phyloP scores from a whole-genome alignment of 345 rosid genomes.

The Salix purpurea region DNA sequence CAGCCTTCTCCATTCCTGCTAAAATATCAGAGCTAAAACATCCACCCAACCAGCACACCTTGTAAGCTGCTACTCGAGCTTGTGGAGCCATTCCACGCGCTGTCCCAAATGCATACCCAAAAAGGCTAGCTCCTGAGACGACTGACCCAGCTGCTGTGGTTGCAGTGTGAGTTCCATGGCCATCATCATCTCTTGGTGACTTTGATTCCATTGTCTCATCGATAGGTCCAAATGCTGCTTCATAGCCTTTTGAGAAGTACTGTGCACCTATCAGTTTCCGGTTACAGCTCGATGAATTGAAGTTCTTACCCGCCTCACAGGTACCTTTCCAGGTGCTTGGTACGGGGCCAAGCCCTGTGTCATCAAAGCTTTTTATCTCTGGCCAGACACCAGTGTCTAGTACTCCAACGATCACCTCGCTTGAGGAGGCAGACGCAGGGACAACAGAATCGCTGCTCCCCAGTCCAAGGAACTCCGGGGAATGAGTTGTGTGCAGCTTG shows the following conservation, averaged over 20 bases:
- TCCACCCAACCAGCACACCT: conserved; percentile 27
- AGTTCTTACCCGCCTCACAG: conserved; percentile 25
- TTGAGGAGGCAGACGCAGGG: conserved; percentile 7
- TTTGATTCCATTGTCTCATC: conserved; percentile 24
- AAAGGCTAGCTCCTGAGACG: conserved; percentile 27
- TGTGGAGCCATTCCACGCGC: conserved; percentile 31
- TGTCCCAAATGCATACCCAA: conserved; percentile 22
- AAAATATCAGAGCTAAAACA: conserved; percentile 25
- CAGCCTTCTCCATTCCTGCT: conserved; percentile 23
- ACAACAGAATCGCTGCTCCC: conserved; percentile 7
- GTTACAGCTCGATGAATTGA: conserved; percentile 28
- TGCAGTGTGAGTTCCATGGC: conserved; percentile 33
- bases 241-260: conserved; percentile 24
- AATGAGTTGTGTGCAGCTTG: conserved; percentile 25
- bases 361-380: conserved; percentile 21
- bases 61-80: conserved; percentile 27
- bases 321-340: conserved; percentile 28
- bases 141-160: conserved; percentile 30
- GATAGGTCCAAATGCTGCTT: conserved; percentile 25
- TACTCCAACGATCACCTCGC: conserved; percentile 26
- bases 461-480: conserved; percentile 26
- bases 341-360: conserved; percentile 29
- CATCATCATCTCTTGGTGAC: conserved; percentile 31
- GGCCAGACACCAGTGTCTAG: conserved; percentile 36
- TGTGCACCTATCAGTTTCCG: conserved; percentile 29